Base-by-base conservation (phyloP, 306 rosid species). In the Cyclanthera cordifolia region DNA sequence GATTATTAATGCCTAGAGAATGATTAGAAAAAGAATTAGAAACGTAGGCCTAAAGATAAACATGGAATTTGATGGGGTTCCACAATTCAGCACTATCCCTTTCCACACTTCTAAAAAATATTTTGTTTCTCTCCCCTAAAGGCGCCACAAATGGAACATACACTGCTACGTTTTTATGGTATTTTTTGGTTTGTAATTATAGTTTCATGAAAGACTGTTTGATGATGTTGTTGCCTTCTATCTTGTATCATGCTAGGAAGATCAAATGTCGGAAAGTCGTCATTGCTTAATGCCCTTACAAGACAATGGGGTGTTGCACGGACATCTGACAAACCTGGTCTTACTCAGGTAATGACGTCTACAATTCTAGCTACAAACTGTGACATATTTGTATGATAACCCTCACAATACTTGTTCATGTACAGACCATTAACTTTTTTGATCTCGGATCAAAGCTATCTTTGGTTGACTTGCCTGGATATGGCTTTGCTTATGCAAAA, bases 261-360 rank as follows among this genome's bases (percentile, higher is more conserved):
- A 81, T 93, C 99, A 57, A 93, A 93, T 71, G 99, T 93, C 0
- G 99, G 99, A 64, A 93, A 93, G 80, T 93, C 99, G 8, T 90
- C 99, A 13, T 89, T 93, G 58, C 96, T 93, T 47, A 90, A 90
- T 74, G 85, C 97, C 51, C 95, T 93, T 70, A 90, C 95, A 59
- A 79, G 99, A 79, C 96, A 90, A 70, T 90, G 99, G 99, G 96
- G 97, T 37, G 91, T 90, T 80, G 99, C 75, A 50, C 85, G 96
- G 25, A 88, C 90, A 20, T 93, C 97, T 23, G 95, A 88, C 79
- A 90, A 90, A 74, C 96, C 97, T 59, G 99, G 99, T 78, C 97
- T 79, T 67, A 93, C 99, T 53, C 95, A 93, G 95, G 97, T 90
- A 59, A 52, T 8, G 17, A 6, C 39, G 3, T 25, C 49, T 56